Conservation (phyloP, 2,329 filamentous ascomycete species). For the Ophiognomonia clavigignenti-juglandacearum region DNA sequence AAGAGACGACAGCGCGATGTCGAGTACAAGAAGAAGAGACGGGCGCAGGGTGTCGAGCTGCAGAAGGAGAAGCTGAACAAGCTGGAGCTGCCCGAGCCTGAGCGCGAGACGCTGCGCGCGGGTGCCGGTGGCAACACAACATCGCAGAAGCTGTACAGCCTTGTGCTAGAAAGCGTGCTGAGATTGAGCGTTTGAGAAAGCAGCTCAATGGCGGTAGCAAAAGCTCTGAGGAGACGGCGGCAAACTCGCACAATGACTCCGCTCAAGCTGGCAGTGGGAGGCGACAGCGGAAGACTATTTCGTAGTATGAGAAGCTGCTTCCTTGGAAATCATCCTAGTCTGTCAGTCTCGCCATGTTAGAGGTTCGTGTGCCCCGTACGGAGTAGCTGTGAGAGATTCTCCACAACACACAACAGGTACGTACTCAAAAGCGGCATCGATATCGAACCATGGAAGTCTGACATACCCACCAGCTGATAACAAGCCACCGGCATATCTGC, state of each 20-base stretch:
- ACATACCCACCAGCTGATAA: not conserved
- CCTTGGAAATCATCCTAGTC: not conserved
- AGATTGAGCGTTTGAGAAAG: not conserved
- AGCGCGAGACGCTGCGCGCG: not conserved
- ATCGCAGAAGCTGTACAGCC: not conserved
- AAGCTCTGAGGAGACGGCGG: not conserved
- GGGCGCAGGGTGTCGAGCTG: not conserved
- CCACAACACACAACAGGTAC: too few relatives aligned
- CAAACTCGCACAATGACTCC: not conserved
- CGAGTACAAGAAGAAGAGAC: constrained; percentile 1
- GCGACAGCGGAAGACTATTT: not conserved
- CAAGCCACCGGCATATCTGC: not conserved
- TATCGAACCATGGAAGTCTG: too few relatives aligned
- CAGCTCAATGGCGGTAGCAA: not conserved
- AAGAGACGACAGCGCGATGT: not conserved
- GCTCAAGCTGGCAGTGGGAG: not conserved
- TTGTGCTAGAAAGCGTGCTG: not conserved
- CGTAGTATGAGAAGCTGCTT: constrained; percentile 1
- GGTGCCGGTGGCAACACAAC: not conserved
- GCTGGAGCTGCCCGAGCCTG: not conserved
- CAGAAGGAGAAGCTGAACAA: not conserved
- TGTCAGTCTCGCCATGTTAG: not conserved
- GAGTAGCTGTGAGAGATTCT: too few relatives aligned
- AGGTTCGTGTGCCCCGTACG: not conserved
- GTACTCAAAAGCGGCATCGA: too few relatives aligned